phyloP scores from a whole-genome alignment of 345 rosid genomes.

The Populus davidiana region DNA sequence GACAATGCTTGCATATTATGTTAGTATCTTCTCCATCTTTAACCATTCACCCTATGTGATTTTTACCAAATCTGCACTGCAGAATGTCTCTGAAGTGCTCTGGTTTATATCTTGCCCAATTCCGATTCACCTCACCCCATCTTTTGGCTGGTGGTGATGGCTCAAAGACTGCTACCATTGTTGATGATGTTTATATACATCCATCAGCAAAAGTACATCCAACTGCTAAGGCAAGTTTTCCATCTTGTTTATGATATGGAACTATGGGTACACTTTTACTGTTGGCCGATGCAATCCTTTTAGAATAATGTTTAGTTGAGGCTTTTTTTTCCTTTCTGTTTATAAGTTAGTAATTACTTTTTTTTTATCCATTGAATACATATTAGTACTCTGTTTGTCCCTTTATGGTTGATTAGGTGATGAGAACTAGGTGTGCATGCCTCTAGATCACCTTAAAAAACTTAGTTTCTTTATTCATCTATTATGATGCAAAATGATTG shows the following conservation, averaged over 20 bases:
- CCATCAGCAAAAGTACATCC: constrained; percentile 98
- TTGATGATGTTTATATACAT: constrained; percentile 85
- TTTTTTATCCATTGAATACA: not conserved
- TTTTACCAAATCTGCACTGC: constrained; percentile 11
- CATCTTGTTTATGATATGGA: constrained; percentile 1
- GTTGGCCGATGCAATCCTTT: not conserved
- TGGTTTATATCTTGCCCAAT: constrained; percentile 75
- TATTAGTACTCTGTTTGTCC: not conserved
- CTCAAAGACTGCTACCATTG: constrained; percentile 53
- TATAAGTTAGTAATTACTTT: not conserved
- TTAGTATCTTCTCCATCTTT: not conserved
- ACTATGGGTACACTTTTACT: not conserved
- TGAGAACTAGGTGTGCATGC: not conserved
- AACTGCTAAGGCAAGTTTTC: constrained; percentile 69
- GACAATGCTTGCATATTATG: not conserved
- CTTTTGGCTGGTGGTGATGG: constrained; percentile 86
- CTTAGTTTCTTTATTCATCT: not conserved
- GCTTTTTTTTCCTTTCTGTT: not conserved
- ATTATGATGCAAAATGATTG: not conserved
- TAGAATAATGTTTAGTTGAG: not conserved
- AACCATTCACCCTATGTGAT: not conserved
- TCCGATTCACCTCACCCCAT: constrained; percentile 61
- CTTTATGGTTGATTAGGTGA: not conserved
- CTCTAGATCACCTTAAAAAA: not conserved
- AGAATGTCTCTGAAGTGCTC: constrained; percentile 93